These are phyloP conservation scores for Hanseniaspora jakobsenii DNA, from an alignment of 805 yeast species.

Conservation along the genomic window DNA sequence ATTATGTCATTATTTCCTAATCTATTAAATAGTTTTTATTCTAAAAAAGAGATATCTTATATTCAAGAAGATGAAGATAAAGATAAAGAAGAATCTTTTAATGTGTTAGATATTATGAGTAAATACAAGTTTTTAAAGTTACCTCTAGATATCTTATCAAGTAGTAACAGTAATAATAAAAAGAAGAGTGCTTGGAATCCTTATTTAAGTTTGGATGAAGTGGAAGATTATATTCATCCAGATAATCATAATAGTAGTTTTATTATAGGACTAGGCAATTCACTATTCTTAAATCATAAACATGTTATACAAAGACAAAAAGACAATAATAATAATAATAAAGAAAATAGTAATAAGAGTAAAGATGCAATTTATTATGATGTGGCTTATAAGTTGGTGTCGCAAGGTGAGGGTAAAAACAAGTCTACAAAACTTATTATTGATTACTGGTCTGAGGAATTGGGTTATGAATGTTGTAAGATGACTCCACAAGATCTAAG, in stretches of 20 bases:
- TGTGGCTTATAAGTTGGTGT: slow-evolving; percentile 6
- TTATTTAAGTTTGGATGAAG: slow-evolving; percentile 12
- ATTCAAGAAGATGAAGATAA: too few species aligned
- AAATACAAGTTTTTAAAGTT: slow-evolving; percentile 12
- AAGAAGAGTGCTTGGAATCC: slow-evolving; percentile 2
- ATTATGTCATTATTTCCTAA: slow-evolving; percentile 8
- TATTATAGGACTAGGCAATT: slow-evolving; percentile 11
- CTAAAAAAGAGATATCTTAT: too few species aligned
- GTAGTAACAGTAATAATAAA: too few species aligned
- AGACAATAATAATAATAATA: too few species aligned
- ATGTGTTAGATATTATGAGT: slow-evolving; percentile 9
- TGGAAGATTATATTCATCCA: slow-evolving; percentile 3
- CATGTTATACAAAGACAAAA: not conserved
- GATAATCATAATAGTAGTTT: not conserved
- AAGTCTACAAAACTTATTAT: slow-evolving; percentile 4
- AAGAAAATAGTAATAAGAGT: not conserved
- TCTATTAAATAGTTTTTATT: slow-evolving; percentile 1
- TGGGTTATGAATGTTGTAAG: not conserved
- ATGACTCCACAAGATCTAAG: slow-evolving; percentile 6
- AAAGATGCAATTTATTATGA: slow-evolving; percentile 5
- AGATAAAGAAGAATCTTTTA: not conserved
- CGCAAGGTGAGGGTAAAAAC: not conserved
- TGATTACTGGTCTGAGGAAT: slow-evolving; percentile 4
- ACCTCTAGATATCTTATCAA: not conserved
- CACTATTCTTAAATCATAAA: slow-evolving; percentile 13